These are phyloP conservation scores for Solanum microdontum DNA, from an alignment of 257 asterid genomes.

Conservation along the genomic window DNA sequence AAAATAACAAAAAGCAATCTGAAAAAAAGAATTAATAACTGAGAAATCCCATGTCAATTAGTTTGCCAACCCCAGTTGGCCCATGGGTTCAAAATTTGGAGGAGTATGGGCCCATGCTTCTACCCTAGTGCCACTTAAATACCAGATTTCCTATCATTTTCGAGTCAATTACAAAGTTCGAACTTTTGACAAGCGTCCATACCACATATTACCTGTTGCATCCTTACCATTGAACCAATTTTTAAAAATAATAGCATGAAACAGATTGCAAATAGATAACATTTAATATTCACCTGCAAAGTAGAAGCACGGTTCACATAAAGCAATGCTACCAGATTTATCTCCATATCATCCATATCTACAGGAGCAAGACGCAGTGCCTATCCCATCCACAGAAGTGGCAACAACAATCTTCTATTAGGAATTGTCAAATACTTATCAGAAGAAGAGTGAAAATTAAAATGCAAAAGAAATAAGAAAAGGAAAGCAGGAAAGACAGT, in stretches of 20 bases:
- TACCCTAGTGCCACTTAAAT: not conserved
- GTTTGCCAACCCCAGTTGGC: not conserved
- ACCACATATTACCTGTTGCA: not conserved
- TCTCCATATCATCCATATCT: conserved; percentile 40
- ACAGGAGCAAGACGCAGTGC: conserved; percentile 70
- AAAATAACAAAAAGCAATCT: not conserved
- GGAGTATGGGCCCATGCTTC: not conserved
- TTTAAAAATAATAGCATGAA: not conserved
- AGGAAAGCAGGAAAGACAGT: not conserved
- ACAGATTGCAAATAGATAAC: not conserved
- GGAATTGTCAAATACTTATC: not conserved
- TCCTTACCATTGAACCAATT: not conserved
- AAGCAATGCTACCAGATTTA: conserved; percentile 44
- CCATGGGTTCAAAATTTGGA: not conserved
- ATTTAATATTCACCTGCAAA: conserved; percentile 52
- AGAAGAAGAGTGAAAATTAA: not conserved
- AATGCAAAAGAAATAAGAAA: not conserved
- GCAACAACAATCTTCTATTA: not conserved
- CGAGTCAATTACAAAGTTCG: not conserved
- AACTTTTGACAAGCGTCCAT: not conserved
- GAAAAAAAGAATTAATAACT: not conserved
- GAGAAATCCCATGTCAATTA: not conserved
- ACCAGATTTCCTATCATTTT: not conserved
- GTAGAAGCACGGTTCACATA: conserved; percentile 87
- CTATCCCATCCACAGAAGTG: conserved; percentile 25